These are phyloP conservation scores for Pichia sp. DNA, from an alignment of 1,139 yeast genomes.

Conservation along the genomic window DNA sequence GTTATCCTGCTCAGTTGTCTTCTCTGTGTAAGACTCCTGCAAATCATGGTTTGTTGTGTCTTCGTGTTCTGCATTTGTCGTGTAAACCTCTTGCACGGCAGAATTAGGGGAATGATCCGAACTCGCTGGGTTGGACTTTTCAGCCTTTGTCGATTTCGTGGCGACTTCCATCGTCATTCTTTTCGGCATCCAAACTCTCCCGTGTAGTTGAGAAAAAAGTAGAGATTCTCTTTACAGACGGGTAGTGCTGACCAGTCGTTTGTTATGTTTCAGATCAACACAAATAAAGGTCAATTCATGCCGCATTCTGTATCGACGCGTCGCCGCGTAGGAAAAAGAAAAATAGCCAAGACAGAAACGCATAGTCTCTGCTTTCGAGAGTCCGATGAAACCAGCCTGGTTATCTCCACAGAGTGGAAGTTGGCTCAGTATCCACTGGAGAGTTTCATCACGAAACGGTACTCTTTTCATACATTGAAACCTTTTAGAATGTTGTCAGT, in stretches of 20 bases:
- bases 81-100: background rate
- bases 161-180: background rate
- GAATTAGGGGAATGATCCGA: background rate
- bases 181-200: background rate
- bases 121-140: background rate
- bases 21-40: background rate
- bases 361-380: background rate
- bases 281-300: background rate
- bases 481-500: background rate
- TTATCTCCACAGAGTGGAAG: background rate
- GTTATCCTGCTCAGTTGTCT: conserved; percentile 10
- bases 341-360: background rate
- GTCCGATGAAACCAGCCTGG: background rate
- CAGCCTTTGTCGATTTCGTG: background rate
- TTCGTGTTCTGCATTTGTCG: background rate
- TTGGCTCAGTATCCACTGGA: background rate
- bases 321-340: background rate
- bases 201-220: background rate
- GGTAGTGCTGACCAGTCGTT: no score
- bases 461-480: no score
- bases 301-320: background rate
- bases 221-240: no score
- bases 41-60: background rate
- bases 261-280: background rate
- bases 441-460: no score